Conservation (phyloP, 306 rosid species). For the Sphenostylis stenocarpa region DNA sequence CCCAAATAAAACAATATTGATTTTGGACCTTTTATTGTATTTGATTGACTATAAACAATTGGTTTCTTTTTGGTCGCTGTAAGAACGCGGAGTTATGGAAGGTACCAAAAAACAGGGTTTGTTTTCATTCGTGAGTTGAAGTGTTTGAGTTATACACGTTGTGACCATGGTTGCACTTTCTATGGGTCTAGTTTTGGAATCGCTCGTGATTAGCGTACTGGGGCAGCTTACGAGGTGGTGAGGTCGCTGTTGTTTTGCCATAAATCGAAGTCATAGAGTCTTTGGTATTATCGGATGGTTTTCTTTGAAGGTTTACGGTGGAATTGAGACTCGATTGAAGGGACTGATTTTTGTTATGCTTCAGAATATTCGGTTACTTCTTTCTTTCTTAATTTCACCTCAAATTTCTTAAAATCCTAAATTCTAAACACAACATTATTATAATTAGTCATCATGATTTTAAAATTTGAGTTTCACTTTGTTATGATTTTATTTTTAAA, state of each 20-base stretch:
- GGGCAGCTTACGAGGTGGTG: not conserved
- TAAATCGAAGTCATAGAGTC: not conserved
- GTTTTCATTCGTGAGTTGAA: constrained; percentile 15
- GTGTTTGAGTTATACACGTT: constrained; percentile 26
- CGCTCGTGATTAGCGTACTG: not conserved
- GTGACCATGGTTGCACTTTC: constrained; percentile 7
- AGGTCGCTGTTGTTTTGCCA: not conserved
- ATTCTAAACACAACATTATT: no score
- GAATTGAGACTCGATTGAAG: no score
- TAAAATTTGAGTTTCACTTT: no score
- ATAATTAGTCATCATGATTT: no score
- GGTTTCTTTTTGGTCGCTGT: constrained; percentile 4
- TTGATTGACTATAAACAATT: constrained; percentile 24
- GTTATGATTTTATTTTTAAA: no score
- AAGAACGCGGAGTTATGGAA: not conserved
- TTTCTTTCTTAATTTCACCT: no score
- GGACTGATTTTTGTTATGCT: no score
- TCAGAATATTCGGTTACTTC: no score
- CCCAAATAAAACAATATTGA: constrained; percentile 17
- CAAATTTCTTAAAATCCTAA: no score
- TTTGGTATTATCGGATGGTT: constrained; percentile 24
- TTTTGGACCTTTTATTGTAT: constrained; percentile 3
- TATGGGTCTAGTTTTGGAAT: constrained; percentile 7
- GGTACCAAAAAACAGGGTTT: not conserved
- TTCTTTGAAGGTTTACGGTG: no score